These are phyloP conservation scores for Venustampulla echinocandica DNA, from an alignment of 495 filamentous ascomycete genomes.

Conservation along the genomic window DNA sequence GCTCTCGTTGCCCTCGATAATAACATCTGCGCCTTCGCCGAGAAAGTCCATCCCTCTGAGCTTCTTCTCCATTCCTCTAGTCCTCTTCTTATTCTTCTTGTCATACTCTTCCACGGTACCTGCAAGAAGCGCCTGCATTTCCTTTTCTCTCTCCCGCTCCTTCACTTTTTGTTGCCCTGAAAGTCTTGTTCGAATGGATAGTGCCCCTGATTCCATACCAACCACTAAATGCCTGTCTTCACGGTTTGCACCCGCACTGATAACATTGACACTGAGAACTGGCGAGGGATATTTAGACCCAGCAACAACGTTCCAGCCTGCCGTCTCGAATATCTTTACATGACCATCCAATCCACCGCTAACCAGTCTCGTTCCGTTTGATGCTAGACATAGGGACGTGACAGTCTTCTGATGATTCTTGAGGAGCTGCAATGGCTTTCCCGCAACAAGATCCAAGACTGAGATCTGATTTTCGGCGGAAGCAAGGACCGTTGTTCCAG, in stretches of 20 bases:
- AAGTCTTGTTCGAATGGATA: conserved; percentile 79
- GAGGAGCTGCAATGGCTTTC: conserved; percentile 74
- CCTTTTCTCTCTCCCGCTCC: conserved; percentile 69
- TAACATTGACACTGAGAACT: conserved; percentile 70
- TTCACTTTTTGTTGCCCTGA: conserved; percentile 59
- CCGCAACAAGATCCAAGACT: conserved; percentile 90
- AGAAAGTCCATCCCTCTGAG: conserved; percentile 70
- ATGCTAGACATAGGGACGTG: conserved; percentile 69
- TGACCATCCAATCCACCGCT: conserved; percentile 88
- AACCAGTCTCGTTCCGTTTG: conserved; percentile 68
- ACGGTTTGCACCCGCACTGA: conserved; percentile 52
- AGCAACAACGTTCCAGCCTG: conserved; percentile 83
- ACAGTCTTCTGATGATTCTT: conserved; percentile 97
- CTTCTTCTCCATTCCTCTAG: conserved; percentile 59
- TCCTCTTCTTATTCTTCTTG: conserved; percentile 51
- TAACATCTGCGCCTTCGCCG: conserved; percentile 77
- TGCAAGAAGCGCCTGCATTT: conserved; percentile 75
- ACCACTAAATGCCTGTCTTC: conserved; percentile 84
- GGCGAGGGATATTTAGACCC: conserved; percentile 88
- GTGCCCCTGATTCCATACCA: conserved; percentile 75
- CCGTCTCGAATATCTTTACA: conserved; percentile 91
- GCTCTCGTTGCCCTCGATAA: conserved; percentile 67
- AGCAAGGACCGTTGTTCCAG: conserved; percentile 77
- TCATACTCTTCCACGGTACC: conserved; percentile 65
- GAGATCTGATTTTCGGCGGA: conserved; percentile 80